Conservation (phyloP, 2,329 filamentous ascomycete genomes). For the Ophiocordyceps sinensis region DNA sequence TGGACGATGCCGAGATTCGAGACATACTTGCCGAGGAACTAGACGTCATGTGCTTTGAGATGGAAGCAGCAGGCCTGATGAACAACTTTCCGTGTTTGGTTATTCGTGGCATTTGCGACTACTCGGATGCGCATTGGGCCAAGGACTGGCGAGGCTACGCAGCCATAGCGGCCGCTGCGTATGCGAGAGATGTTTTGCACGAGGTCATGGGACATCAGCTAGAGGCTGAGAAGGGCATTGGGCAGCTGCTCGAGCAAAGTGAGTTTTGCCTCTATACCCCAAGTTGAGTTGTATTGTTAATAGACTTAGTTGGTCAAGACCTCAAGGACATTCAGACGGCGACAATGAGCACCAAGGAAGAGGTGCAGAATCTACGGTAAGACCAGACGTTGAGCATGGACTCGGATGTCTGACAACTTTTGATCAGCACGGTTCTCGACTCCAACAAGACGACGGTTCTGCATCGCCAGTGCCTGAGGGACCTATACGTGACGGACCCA, state of each 20-base stretch:
- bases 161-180: slow-evolving; percentile 13
- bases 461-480: slow-evolving; percentile 10
- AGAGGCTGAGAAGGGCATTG: background rate
- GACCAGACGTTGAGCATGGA: too few relatives aligned
- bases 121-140: slow-evolving; percentile 16
- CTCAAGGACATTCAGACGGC: background rate
- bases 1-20: background rate
- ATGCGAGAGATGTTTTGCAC: slow-evolving; percentile 9
- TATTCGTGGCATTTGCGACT: slow-evolving; percentile 20
- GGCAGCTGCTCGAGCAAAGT: background rate
- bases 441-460: too few relatives aligned
- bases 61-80: slow-evolving; percentile 1
- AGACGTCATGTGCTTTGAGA: background rate
- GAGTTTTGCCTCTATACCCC: background rate
- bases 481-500: slow-evolving; percentile 15
- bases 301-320: background rate
- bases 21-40: slow-evolving; percentile 13
- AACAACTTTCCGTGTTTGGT: slow-evolving; percentile 14
- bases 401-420: too few relatives aligned
- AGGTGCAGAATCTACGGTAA: background rate
- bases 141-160: slow-evolving; percentile 15
- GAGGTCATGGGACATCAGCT: background rate
- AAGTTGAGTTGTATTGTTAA: too few relatives aligned
- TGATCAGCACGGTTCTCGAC: too few relatives aligned
- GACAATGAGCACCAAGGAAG: background rate